Percentiles rank a stretch among this genome's conserved stretches.
phyloP scores from a whole-genome alignment of 2,329 filamentous ascomycete genomes.

The Coniochaeta sp. region DNA sequence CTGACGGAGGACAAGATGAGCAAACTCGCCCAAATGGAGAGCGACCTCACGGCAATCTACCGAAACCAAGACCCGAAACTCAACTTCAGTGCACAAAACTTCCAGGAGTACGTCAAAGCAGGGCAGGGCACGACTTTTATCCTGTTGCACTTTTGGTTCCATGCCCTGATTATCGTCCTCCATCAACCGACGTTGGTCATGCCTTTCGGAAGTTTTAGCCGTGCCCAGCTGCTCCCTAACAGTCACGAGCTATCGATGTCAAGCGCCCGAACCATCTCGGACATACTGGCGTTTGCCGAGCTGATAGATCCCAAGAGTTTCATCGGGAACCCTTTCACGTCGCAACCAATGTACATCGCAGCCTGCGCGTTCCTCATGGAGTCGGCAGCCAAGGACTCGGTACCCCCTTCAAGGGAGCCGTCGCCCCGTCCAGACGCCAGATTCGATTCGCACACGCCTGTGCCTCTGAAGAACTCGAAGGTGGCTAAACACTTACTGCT shows the following conservation, averaged over 20 bases:
- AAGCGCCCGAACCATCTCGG: conserved; percentile 84
- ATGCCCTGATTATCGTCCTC: conserved; percentile 75
- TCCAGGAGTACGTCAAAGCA: conserved; percentile 73
- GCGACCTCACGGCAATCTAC: conserved; percentile 64
- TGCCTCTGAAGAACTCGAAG: conserved; percentile 6
- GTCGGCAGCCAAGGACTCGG: conserved; percentile 63
- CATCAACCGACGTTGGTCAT: conserved; percentile 79
- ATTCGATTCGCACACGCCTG: conserved; percentile 12
- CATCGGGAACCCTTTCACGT: conserved; percentile 82
- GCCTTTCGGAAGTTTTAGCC: conserved; percentile 55
- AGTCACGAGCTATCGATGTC: conserved; percentile 80
- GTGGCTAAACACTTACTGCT: conserved; percentile 66
- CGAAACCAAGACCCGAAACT: conserved; percentile 68
- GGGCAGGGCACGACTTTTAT: conserved; percentile 85
- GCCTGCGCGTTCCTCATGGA: conserved; percentile 86
- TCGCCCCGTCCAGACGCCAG: conserved; percentile 36
- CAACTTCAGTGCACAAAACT: conserved; percentile 80
- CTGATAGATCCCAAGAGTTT: conserved; percentile 80
- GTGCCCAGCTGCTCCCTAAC: conserved; percentile 67
- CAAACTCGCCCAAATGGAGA: conserved; percentile 70
- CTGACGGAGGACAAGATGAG: conserved; percentile 69
- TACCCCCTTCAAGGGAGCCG: conserved; percentile 53
- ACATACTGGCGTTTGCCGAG: conserved; percentile 81
- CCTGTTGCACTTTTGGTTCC: conserved; percentile 82
- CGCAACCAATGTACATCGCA: conserved; percentile 86